These are phyloP conservation scores for Suillus luteus DNA, from an alignment of 768 basidiomycete genomes.

Conservation along the genomic window DNA sequence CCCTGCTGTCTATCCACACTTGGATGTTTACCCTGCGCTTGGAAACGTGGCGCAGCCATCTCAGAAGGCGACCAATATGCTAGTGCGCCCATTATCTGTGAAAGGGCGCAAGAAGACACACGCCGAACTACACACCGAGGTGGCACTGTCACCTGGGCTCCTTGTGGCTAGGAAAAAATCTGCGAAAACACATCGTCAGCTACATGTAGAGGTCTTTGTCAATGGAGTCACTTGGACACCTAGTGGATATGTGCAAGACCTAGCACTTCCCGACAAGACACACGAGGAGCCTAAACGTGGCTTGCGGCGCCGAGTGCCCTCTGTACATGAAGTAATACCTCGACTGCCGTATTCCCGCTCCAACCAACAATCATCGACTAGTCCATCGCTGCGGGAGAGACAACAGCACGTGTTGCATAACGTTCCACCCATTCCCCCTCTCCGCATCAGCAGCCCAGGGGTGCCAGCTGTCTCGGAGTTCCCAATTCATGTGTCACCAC, in stretches of 20 bases:
- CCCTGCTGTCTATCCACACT: conserved; percentile 26
- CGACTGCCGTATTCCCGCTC: conserved; percentile 18
- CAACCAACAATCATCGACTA: conserved; percentile 11
- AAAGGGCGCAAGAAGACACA: conserved; percentile 25
- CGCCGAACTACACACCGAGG: conserved; percentile 20
- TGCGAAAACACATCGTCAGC: conserved; percentile 37
- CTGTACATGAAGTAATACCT: conserved; percentile 1
- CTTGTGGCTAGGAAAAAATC: conserved; percentile 5
- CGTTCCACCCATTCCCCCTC: conserved; percentile 16
- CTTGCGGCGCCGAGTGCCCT: conserved; percentile 4
- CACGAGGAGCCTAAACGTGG: conserved; percentile 9
- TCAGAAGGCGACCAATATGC: neutral
- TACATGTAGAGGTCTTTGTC: conserved; percentile 37
- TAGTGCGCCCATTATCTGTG: conserved; percentile 9
- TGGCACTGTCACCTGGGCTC: conserved; percentile 13
- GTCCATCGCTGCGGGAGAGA: conserved; percentile 5
- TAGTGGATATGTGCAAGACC: conserved; percentile 27
- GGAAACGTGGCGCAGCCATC: neutral
- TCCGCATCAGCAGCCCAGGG: conserved; percentile 23
- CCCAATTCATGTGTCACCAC: conserved; percentile 17
- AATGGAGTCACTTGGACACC: conserved; percentile 31
- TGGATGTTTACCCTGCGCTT: conserved; percentile 25
- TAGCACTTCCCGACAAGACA: conserved; percentile 12
- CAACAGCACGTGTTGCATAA: conserved; percentile 5
- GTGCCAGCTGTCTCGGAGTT: conserved; percentile 24